Evolutionary conservation across 2,329 filamentous ascomycete genomes (phyloP), one percentile per base, ranked within the genome.

Genomic region (Colletotrichum abscissum): DNA sequence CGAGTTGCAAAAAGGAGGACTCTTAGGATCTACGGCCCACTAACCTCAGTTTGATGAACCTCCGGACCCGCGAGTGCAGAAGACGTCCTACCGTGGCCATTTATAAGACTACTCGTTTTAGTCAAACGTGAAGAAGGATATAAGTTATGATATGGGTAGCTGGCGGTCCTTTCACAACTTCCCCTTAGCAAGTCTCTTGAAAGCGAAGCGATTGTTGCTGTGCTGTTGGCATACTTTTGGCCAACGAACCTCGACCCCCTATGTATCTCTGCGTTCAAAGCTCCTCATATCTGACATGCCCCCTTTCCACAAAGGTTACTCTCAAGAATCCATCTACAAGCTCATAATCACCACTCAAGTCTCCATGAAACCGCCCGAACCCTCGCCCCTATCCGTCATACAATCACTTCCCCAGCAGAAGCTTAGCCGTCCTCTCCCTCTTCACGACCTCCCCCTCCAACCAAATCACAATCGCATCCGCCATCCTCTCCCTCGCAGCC

Each of bases 401-500:
- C 33, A 35, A 14, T 19, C 38, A 9, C 33, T 33, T 62, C 38
- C n/a, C 14, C 19, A 14, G 49, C 28, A 66, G 12, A 14, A 60
- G 3, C 11, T 4, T 19, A 22, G 33, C 56, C 35, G 28, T 24
- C 63, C 67, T 58, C 11, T 75, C 63, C 67, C 81, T 75, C 55
- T 76, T 74, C 66, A 78, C 67, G 12, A 62, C 55, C 60, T 54
- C 26, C 14, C 14, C 16, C 14, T 76, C 35, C 35, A 89, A 72
- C 77, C 81, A 83, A 6, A 49, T 73, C 16, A 88, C 74, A 3
- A 88, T 77, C 38, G 76, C 74, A 74, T 83, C 80, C 0, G 86
- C 85, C 4, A 89, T 77, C 67, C 77, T 78, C 72, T 84, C 79
- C 75, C 79, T 84, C 1, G 85, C 80, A 11, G 78, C 72, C 56